Evolutionary conservation across 495 filamentous ascomycete genomes (phyloP).

Genomic region (Hyaloscypha variabilis): DNA sequence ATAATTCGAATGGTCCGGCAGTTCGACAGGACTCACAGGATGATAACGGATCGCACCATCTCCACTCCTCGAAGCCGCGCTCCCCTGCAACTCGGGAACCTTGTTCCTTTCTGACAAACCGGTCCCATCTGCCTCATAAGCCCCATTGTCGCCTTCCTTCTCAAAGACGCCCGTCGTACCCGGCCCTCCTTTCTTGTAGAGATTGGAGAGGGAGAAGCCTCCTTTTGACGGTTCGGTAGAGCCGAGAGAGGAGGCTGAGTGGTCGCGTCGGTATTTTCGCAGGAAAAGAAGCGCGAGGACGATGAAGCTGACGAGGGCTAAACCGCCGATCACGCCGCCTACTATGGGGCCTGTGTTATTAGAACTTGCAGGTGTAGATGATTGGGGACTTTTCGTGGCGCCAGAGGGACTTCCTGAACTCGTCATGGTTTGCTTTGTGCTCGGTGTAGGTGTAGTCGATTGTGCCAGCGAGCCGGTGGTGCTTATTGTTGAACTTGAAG

Average conservation of each 20-base stretch:
- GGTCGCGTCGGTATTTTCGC: conserved; percentile 6
- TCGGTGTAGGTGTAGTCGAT: conserved; percentile 5
- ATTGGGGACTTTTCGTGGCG: neutral
- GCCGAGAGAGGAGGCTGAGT: neutral
- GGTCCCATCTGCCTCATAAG: neutral
- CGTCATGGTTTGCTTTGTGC: conserved; percentile 2
- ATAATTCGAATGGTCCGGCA: neutral
- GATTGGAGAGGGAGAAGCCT: conserved; percentile 2
- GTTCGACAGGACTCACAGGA: neutral
- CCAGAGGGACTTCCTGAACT: neutral
- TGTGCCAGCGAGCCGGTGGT: neutral
- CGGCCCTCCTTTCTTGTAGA: conserved; percentile 1
- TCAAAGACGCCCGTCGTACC: neutral
- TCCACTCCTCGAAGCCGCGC: neutral
- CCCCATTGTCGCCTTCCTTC: conserved; percentile 2
- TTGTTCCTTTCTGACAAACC: neutral
- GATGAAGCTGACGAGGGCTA: conserved; percentile 7
- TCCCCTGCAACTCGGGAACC: conserved; percentile 2
- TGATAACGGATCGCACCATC: neutral
- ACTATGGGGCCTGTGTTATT: conserved; percentile 8
- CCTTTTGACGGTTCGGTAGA: neutral
- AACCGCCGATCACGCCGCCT: conserved; percentile 1
- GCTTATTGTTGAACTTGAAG: conserved; percentile 3
- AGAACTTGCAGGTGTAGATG: neutral
- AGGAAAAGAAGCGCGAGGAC: conserved; percentile 5